Evolutionary conservation across 306 rosid genomes (phyloP).

Genomic region (Rubus parviflorus): DNA sequence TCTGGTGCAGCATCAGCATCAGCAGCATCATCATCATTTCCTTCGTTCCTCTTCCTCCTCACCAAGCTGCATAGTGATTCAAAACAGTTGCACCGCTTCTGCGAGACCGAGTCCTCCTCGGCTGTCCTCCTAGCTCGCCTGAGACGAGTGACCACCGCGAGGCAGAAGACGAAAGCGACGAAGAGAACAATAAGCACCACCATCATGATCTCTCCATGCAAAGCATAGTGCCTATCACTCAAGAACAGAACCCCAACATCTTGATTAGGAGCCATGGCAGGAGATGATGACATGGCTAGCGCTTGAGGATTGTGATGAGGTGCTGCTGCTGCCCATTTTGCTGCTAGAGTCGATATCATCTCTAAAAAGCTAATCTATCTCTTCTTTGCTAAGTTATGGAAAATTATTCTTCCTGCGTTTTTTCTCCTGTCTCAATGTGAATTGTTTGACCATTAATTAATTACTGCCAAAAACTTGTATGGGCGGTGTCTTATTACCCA

Average conservation of each 20-base stretch:
- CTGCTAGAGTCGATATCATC: not conserved
- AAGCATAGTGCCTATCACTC: constrained; percentile 42
- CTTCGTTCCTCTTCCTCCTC: not conserved
- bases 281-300: not conserved
- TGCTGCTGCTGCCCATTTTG: not conserved
- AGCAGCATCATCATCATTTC: not conserved
- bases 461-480: not conserved
- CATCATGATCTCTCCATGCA: constrained; percentile 52
- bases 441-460: not conserved
- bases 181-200: constrained; percentile 35
- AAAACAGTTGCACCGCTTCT: not conserved
- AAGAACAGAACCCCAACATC: constrained; percentile 34
- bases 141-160: constrained; percentile 34
- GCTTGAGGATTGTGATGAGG: not conserved
- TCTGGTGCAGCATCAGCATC: not conserved
- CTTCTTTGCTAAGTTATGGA: constrained; percentile 5
- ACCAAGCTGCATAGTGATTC: not conserved
- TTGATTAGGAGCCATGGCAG: constrained; percentile 32
- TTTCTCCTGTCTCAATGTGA: not conserved
- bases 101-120: constrained; percentile 1
- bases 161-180: constrained; percentile 34
- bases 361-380: not conserved
- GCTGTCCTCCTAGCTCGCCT: not conserved
- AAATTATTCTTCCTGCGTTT: not conserved
- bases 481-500: not conserved